A percentile compares a stretch with the other conserved stretches of the same genome.
phyloP scores from a whole-genome alignment of 495 filamentous ascomycete species.

The Aspergillus incahuasiensis region DNA sequence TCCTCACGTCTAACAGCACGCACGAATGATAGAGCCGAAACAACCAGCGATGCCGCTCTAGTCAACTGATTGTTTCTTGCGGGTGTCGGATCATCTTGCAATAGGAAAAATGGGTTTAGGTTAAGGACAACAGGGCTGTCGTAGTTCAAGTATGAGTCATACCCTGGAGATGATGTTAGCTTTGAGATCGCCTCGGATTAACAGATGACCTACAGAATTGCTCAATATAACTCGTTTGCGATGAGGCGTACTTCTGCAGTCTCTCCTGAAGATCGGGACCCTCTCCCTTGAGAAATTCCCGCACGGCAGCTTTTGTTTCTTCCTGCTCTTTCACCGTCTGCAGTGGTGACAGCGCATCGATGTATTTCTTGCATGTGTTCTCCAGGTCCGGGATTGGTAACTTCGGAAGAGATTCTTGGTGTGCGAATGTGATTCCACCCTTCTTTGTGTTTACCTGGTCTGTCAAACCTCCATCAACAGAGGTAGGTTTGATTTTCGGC shows the following conservation, averaged over 20 bases:
- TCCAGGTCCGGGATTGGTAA: conserved; percentile 93
- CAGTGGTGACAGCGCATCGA: conserved; percentile 74
- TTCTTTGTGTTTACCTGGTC: conserved; percentile 26
- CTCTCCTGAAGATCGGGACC: conserved; percentile 83
- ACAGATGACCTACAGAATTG: conserved; percentile 78
- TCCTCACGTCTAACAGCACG: conserved; percentile 91
- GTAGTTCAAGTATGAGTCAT: conserved; percentile 96
- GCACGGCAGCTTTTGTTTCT: conserved; percentile 73
- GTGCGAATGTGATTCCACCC: conserved; percentile 70
- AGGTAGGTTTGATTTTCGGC: conserved; percentile 18
- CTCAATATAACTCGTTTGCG: conserved; percentile 94
- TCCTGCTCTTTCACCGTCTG: conserved; percentile 77
- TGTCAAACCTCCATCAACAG: conserved; percentile 7
- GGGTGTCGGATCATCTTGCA: conserved; percentile 96
- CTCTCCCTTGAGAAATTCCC: conserved; percentile 80
- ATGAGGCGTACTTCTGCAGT: conserved; percentile 88
- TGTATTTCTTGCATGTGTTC: conserved; percentile 71
- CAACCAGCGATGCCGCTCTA: conserved; percentile 83
- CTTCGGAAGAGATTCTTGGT: conserved; percentile 84
- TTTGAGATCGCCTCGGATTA: neutral
- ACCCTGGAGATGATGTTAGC: conserved; percentile 58
- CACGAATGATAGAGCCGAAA: conserved; percentile 89
- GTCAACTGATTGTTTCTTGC: conserved; percentile 95
- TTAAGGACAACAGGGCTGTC: conserved; percentile 98
- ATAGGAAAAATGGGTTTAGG: conserved; percentile 94